phyloP scores from a whole-genome alignment of 768 basidiomycete species.

The Amanita rubescens region DNA sequence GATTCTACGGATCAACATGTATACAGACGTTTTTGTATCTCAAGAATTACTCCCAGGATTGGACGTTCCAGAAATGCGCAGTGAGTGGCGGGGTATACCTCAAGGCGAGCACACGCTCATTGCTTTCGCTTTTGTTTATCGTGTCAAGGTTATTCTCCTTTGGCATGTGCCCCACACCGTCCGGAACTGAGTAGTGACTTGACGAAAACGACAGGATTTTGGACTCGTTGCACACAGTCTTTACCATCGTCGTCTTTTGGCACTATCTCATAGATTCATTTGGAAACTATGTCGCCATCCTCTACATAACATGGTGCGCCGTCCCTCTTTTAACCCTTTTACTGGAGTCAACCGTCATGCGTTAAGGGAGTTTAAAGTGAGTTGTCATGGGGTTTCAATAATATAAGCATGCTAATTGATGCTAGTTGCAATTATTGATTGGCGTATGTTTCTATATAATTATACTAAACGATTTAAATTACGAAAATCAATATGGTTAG shows the following conservation, averaged over 20 bases:
- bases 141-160: not conserved
- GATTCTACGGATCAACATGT: constrained; percentile 7
- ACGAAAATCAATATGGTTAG: not conserved
- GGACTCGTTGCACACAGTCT: not conserved
- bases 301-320: not conserved
- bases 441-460: no score
- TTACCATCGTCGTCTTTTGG: not conserved
- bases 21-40: constrained; percentile 9
- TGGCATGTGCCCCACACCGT: not conserved
- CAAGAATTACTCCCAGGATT: constrained; percentile 9
- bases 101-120: not conserved
- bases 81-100: not conserved
- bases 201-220: not conserved
- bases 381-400: not conserved
- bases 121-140: not conserved
- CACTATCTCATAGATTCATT: not conserved
- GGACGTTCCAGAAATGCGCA: constrained; percentile 7
- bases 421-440: not conserved
- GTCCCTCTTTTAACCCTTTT: not conserved
- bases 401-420: not conserved
- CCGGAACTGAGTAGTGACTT: not conserved
- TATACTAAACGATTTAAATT: no score
- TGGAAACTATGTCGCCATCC: not conserved
- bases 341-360: not conserved
- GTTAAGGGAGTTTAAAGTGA: not conserved